Evolutionary conservation across 352 stramenopile species (phyloP).

Genomic region (Pythium monospermum): DNA sequence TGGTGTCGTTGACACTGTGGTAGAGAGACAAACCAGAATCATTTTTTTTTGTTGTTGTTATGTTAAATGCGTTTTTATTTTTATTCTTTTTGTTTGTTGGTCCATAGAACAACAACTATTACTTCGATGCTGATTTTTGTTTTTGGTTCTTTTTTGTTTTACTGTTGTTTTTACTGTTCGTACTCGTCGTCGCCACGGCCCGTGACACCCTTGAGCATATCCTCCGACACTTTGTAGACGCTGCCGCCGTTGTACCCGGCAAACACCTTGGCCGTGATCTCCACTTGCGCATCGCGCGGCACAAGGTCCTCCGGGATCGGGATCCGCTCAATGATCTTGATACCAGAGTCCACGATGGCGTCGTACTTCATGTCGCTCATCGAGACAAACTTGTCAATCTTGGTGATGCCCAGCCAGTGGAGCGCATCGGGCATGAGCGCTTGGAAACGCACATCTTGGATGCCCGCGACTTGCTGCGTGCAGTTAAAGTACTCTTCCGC

Average conservation of each 20-base stretch:
- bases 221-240: constrained; percentile 92
- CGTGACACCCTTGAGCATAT: constrained; percentile 92
- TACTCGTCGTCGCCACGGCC: constrained; percentile 81
- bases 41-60: too few species aligned
- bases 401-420: constrained; percentile 97
- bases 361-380: constrained; percentile 99
- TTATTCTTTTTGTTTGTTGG: too few species aligned
- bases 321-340: constrained; percentile 98
- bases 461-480: constrained; percentile 96
- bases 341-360: constrained; percentile 97
- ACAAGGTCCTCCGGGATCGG: constrained; percentile 98
- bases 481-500: constrained; percentile 99
- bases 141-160: too few species aligned
- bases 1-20: too few species aligned
- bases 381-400: constrained; percentile 93
- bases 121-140: too few species aligned
- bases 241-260: constrained; percentile 83
- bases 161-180: too few species aligned
- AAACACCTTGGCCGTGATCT: constrained; percentile 98
- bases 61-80: too few species aligned
- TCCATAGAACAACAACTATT: too few species aligned
- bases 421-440: constrained; percentile 98
- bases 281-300: constrained; percentile 96
- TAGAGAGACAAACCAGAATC: too few species aligned
- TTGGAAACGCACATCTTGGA: constrained; percentile 98